These are phyloP conservation scores for Gloeopeniophorella convolvens DNA, from an alignment of 768 basidiomycete species.

Conservation along the genomic window DNA sequence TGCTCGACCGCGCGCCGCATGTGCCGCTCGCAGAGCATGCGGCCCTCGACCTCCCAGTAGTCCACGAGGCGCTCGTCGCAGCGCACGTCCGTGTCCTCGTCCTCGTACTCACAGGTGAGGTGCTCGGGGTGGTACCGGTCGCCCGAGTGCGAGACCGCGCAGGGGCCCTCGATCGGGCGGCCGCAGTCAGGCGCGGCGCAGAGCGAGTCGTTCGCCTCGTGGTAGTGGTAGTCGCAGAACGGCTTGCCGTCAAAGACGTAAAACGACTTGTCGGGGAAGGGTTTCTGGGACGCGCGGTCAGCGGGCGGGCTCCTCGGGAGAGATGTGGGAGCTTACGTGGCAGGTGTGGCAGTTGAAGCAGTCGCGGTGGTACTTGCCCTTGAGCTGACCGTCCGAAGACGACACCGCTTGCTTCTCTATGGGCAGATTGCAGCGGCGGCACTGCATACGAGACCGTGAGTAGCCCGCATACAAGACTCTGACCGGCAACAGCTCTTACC, in stretches of 20 bases:
- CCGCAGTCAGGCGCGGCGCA: slow-evolving; percentile 76
- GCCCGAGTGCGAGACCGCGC: slow-evolving; percentile 78
- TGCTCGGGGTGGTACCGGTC: slow-evolving; percentile 86
- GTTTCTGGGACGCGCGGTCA: slow-evolving; percentile 42
- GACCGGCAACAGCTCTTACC: slow-evolving; percentile 28
- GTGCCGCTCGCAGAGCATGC: slow-evolving; percentile 85
- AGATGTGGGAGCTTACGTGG: slow-evolving; percentile 42
- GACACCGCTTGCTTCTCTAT: slow-evolving; percentile 92
- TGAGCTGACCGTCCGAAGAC: slow-evolving; percentile 87
- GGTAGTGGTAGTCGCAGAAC: slow-evolving; percentile 88
- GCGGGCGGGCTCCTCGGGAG: slow-evolving; percentile 5
- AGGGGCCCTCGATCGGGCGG: slow-evolving; percentile 89
- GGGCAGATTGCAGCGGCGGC: slow-evolving; percentile 77
- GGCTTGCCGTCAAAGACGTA: slow-evolving; percentile 90
- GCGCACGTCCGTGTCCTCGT: slow-evolving; percentile 26
- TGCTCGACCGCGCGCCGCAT: slow-evolving; percentile 33
- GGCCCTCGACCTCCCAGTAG: slow-evolving; percentile 85
- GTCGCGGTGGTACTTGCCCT: slow-evolving; percentile 89
- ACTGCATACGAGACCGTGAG: slow-evolving; percentile 38
- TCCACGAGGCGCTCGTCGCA: slow-evolving; percentile 60
- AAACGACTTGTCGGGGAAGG: slow-evolving; percentile 88
- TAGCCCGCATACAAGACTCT: slow-evolving; percentile 3
- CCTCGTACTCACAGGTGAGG: slow-evolving; percentile 67
- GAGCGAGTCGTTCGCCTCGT: slow-evolving; percentile 84
- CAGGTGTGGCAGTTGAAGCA: slow-evolving; percentile 89